Evolutionary conservation across 176 grass and related monocot species (phyloP).

Genomic region (Ensete glaucum): DNA sequence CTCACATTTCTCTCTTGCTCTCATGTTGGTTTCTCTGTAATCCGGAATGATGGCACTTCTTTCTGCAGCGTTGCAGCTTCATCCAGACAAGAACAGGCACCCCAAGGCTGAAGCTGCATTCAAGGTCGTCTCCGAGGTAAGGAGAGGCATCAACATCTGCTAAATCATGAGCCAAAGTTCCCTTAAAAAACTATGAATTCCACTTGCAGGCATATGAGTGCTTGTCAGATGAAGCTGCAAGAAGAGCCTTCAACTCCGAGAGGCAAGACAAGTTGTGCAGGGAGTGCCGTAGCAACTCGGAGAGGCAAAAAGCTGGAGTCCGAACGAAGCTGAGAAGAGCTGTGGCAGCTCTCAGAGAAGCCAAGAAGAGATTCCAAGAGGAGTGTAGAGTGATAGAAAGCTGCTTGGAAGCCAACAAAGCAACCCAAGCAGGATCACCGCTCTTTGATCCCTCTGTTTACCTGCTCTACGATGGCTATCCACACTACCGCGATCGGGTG

Average conservation of each 20-base stretch:
- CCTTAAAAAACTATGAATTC: background rate
- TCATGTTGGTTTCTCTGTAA: too few relatives aligned
- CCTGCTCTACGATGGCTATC: constrained; percentile 37
- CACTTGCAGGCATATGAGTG: constrained; percentile 61
- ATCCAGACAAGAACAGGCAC: constrained; percentile 97
- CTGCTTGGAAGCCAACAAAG: constrained; percentile 37
- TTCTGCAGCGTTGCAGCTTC: constrained; percentile 68
- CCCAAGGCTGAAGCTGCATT: constrained; percentile 78
- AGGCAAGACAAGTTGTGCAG: constrained; percentile 45
- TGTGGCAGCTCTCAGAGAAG: constrained; percentile 29
- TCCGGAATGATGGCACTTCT: background rate
- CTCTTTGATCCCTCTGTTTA: constrained; percentile 56
- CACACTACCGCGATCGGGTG: constrained; percentile 27
- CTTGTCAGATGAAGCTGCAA: constrained; percentile 48
- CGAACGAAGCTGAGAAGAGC: constrained; percentile 10
- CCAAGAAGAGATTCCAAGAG: constrained; percentile 43
- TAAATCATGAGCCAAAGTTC: background rate
- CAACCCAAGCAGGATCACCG: constrained; percentile 34
- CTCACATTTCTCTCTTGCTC: background rate
- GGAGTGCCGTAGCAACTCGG: constrained; percentile 33
- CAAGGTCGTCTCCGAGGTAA: constrained; percentile 88
- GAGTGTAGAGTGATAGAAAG: constrained; percentile 61
- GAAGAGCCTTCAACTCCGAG: constrained; percentile 43
- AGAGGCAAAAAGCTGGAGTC: background rate
- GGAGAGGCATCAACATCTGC: background rate